These are phyloP conservation scores for Aureobasidium lini DNA, from an alignment of 2,329 filamentous ascomycete species.

Conservation along the genomic window DNA sequence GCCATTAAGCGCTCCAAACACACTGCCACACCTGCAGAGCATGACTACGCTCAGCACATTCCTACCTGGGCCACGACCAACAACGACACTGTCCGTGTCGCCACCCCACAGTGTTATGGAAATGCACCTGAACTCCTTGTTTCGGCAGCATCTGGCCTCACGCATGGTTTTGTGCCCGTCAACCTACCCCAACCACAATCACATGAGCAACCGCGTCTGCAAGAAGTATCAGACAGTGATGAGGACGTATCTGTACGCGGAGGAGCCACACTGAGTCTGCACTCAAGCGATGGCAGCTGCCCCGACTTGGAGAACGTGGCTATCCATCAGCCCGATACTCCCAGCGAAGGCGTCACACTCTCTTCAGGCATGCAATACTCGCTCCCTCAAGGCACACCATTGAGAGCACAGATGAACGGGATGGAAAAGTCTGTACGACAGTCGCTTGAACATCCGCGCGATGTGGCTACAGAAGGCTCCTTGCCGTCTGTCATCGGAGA, in stretches of 20 bases:
- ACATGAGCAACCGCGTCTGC: background rate
- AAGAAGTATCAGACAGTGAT: background rate
- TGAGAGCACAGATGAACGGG: background rate
- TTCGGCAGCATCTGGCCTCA: background rate
- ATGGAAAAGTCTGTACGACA: background rate
- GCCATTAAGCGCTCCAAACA: background rate
- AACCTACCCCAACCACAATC: background rate
- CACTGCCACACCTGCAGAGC: background rate
- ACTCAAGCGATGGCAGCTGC: background rate
- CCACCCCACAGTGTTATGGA: background rate
- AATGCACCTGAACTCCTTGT: background rate
- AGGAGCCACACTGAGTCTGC: background rate
- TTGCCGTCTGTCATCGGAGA: background rate
- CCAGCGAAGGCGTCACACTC: background rate
- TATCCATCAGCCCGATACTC: background rate
- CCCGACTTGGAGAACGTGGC: background rate
- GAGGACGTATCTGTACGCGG: background rate
- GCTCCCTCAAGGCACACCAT: background rate
- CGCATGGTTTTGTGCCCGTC: background rate
- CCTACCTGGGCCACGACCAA: constrained; percentile 1
- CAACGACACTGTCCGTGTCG: background rate
- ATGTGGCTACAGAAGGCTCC: background rate
- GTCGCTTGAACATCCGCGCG: too few relatives aligned
- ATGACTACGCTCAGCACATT: background rate
- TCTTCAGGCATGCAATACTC: background rate